phyloP scores from a whole-genome alignment of 345 rosid species.

The Populus alba region DNA sequence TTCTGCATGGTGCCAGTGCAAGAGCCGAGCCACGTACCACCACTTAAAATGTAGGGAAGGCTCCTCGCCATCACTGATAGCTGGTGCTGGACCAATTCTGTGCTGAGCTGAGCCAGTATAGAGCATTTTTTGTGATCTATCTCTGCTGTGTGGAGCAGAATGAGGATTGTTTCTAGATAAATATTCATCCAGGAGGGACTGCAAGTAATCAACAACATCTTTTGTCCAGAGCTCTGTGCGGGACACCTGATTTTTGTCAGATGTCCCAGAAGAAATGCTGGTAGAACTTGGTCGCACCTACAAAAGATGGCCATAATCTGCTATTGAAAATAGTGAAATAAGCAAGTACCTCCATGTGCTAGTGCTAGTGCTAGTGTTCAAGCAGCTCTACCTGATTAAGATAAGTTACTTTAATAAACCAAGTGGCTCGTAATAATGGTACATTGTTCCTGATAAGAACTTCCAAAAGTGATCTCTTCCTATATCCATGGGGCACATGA shows the following conservation, averaged over 20 bases:
- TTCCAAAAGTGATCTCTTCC: slow-evolving; percentile 74
- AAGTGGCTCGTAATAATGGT: slow-evolving; percentile 91
- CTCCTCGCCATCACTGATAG: slow-evolving; percentile 62
- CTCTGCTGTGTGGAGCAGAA: slow-evolving; percentile 62
- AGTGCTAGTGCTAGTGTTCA: neutral
- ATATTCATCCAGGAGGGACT: slow-evolving; percentile 75
- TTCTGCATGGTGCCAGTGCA: slow-evolving; percentile 92
- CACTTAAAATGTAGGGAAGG: slow-evolving; percentile 82
- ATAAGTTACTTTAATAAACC: slow-evolving; percentile 94
- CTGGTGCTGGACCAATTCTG: slow-evolving; percentile 52
- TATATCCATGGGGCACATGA: slow-evolving; percentile 80
- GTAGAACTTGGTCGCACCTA: slow-evolving; percentile 77
- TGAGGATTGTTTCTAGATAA: slow-evolving; percentile 54
- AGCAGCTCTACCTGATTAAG: slow-evolving; percentile 76
- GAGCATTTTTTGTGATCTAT: slow-evolving; percentile 60
- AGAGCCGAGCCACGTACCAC: slow-evolving; percentile 90
- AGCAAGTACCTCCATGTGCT: neutral
- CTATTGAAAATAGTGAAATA: slow-evolving; percentile 5
- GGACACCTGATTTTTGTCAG: slow-evolving; percentile 24
- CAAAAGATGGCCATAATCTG: slow-evolving; percentile 18
- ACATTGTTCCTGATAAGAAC: slow-evolving; percentile 90
- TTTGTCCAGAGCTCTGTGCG: slow-evolving; percentile 95
- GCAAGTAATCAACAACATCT: slow-evolving; percentile 90
- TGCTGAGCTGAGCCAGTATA: slow-evolving; percentile 60
- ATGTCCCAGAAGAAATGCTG: slow-evolving; percentile 59